Percentiles rank a stretch among this genome's conserved stretches.
Conservation (phyloP, 1,284 basidiomycete genomes). For the Malassezia dermatis region DNA sequence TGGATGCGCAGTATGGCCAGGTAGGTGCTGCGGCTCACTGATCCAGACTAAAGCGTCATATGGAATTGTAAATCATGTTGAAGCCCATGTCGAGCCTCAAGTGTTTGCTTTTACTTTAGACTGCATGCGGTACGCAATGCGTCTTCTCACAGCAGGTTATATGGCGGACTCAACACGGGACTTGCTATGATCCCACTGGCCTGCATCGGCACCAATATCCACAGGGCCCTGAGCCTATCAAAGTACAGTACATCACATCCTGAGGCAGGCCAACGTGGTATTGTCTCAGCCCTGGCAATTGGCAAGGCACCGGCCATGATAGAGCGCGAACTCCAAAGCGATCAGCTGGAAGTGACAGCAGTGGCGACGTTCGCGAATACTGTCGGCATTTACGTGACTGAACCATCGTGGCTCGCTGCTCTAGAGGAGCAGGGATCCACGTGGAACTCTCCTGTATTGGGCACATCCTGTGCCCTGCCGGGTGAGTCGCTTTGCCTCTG, state of each 20-base stretch:
- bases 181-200: not conserved
- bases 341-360: slow-evolving; percentile 7
- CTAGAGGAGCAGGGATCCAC: not conserved
- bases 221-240: slow-evolving; percentile 1
- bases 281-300: slow-evolving; percentile 11
- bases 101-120: slow-evolving; percentile 7
- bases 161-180: slow-evolving; percentile 5
- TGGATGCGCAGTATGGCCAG: slow-evolving; percentile 1
- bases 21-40: slow-evolving; percentile 1
- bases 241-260: not conserved
- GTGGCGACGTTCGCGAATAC: slow-evolving; percentile 8
- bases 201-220: slow-evolving; percentile 6
- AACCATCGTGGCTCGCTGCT: slow-evolving; percentile 7
- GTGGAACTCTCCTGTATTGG: not conserved
- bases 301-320: slow-evolving; percentile 2
- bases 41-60: slow-evolving; percentile 4
- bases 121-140: not conserved
- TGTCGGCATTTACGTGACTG: slow-evolving; percentile 11
- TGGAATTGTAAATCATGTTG: slow-evolving; percentile 11
- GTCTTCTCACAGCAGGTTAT: slow-evolving; percentile 1
- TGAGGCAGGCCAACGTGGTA: slow-evolving; percentile 2
- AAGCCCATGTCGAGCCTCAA: not conserved
- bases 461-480: not conserved
- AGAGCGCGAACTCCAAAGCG: not conserved
- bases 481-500: not conserved